phyloP scores from a whole-genome alignment of 73 alveolate genomes.

The Paramecium biaurelia region DNA sequence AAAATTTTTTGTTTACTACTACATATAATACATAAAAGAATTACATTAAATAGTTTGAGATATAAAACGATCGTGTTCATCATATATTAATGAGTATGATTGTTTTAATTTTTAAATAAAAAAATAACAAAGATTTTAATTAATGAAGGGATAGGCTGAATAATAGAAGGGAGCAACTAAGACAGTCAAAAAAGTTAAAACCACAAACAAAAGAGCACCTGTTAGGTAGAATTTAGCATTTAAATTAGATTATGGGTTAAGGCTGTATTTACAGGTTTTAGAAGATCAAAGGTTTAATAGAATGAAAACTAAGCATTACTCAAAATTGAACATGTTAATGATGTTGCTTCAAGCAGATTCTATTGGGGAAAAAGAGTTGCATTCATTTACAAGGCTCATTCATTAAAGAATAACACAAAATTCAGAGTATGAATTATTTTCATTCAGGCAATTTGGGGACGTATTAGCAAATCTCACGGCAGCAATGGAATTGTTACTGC shows the following conservation, averaged over 20 bases:
- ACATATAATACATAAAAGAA: neutral
- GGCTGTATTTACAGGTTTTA: constrained; percentile 93
- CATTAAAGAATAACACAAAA: constrained; percentile 71
- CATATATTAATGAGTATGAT: neutral
- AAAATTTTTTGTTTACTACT: no score
- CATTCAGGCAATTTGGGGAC: constrained; percentile 90
- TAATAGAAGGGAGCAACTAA: constrained; percentile 16
- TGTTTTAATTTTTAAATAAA: constrained; percentile 22
- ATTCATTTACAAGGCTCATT: constrained; percentile 80
- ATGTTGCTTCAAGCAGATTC: constrained; percentile 72
- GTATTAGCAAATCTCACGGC: constrained; percentile 89
- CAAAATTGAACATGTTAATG: constrained; percentile 81
- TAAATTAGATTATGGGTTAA: constrained; percentile 81
- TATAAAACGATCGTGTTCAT: neutral
- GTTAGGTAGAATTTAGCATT: neutral
- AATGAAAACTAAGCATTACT: constrained; percentile 84
- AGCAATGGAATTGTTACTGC: constrained; percentile 89
- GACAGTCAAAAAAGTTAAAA: neutral
- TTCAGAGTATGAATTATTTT: constrained; percentile 66
- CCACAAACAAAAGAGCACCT: neutral
- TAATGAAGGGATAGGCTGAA: constrained; percentile 36
- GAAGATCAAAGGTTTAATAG: constrained; percentile 83
- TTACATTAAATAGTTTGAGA: neutral
- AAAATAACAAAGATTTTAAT: constrained; percentile 21
- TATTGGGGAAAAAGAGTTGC: constrained; percentile 91